Base-by-base conservation (phyloP, 345 rosid genomes). In the Brassica napus region DNA sequence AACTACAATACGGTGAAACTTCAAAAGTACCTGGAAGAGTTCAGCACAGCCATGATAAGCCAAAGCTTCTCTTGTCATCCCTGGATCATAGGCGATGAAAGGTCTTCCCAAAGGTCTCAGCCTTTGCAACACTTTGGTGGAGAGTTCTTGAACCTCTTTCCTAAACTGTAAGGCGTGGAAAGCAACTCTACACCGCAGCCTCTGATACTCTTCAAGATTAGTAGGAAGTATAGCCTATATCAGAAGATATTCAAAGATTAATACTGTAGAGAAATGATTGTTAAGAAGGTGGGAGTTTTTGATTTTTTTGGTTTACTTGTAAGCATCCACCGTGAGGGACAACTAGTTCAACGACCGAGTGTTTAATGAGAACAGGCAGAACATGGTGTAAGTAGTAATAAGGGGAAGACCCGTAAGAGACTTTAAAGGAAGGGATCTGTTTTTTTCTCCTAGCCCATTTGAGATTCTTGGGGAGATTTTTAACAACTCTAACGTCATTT, bases 31-130 rank as follows among this genome's bases (percentile, higher is more conserved):
- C 99, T 95, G 99, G 92, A 95, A 95, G 60, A 95, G 90, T 84
- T 95, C 99, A 55, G 98, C 92, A 82, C 98, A 95, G 68, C 99
- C 98, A 81, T 92, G 84, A 81, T 88, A 95, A 15, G 99, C 99
- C 75, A 95, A 87, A 72, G 97, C 94, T 82, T 95, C 99, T 84
- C 98, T 86, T 10, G 94, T 91, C 99, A 95, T 86, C 66, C 93
- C 99, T 54, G 98, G 98, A 86, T 95, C 96, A 83, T 81, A 95
- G n/a, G 94, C 99, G 82, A 95, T 89, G 83, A 88, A 92, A 54
- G 96, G 99, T 47, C 89, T 79, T 28, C 97, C 97, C 78, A 90
- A 86, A 79, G 99, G 93, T 57, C 88, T 84, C 60, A 95, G 85
- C 96, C 99, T 90, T 34, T 84, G 90, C 87, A 95, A 76, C 32